Evolutionary conservation across 805 yeast genomes (phyloP), one percentile per base, ranked within the genome.

Genomic region (Kuraishia molischiana): DNA sequence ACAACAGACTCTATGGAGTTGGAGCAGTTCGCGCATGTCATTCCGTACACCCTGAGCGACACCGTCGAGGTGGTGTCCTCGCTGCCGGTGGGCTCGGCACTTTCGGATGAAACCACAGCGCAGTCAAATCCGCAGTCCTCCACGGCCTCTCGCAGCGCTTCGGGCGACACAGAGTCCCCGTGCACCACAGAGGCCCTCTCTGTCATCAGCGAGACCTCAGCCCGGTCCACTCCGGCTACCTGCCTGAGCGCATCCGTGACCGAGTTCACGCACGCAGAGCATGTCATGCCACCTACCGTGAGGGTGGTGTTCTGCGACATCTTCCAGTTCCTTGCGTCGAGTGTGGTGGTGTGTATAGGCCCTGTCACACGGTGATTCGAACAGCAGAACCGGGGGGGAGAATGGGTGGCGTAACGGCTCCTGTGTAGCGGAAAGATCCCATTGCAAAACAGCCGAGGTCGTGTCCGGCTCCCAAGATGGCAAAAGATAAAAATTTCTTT

Each of bases 251-350:
- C 78, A 19, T 61, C 58, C 1, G 79, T 72, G 17, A 90, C 74
- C 1, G 92, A 64, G 2, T 79, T 67, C 0, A 83, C 70, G 53
- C 97, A 90, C 1, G 95, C 72, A 2, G 92, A 80, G 52, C 97
- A 90, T 2, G 97, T 89, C 97, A 89, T 90, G 2, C 97, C 97
- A 13, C 61, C 56, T 1, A 81, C 61, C 3, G 54, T 45, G 11
- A 58, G 32, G 8, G 39, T 36, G 3, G 57, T 50, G 5, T 41
- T 43, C 18, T 22, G 26, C 17, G 28, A 17, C 17, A 30, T 19
- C 37, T 9, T 37, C 4, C n/a, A n/a, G n/a, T n/a, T n/a, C n/a
- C n/a, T n/a, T n/a, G n/a, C n/a, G n/a, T n/a, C n/a, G n/a, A n/a
- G n/a, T n/a, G n/a, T n/a, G n/a, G n/a, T n/a, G n/a, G n/a, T n/a